Conservation (phyloP, 768 basidiomycete genomes). For the Termitomyces sp. region DNA sequence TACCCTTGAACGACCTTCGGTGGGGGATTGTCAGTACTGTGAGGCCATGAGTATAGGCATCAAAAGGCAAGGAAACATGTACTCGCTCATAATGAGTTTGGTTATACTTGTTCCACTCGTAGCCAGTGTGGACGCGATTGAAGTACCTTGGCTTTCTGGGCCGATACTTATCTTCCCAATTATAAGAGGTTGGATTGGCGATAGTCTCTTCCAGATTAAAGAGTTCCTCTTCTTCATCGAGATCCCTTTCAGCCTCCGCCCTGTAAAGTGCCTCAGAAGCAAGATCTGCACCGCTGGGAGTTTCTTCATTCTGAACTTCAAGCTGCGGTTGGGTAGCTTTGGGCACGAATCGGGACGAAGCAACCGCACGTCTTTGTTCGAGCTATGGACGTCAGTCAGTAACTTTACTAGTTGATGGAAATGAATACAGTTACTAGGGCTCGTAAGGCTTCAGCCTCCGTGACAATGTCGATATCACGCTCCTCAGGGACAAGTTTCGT, state of each 20-base stretch:
- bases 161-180: constrained; percentile 98
- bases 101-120: constrained; percentile 99
- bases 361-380: constrained; percentile 73
- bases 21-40: constrained; percentile 94
- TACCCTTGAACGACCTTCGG: constrained; percentile 99
- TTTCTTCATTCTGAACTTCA: constrained; percentile 52
- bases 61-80: background rate
- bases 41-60: constrained; percentile 14
- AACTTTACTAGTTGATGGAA: background rate
- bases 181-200: constrained; percentile 77
- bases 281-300: constrained; percentile 62
- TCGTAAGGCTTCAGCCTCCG: constrained; percentile 58
- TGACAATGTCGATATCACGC: constrained; percentile 72
- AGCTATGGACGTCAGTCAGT: constrained; percentile 38
- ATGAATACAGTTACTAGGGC: constrained; percentile 49
- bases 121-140: constrained; percentile 98
- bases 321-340: constrained; percentile 60
- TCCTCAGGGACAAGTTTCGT: constrained; percentile 71
- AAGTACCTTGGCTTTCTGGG: constrained; percentile 98
- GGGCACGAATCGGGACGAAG: constrained; percentile 84
- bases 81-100: constrained; percentile 98
- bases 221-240: constrained; percentile 94
- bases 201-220: constrained; percentile 94
- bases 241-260: constrained; percentile 85
- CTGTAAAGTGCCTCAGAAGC: constrained; percentile 89